Evolutionary conservation across 192 early-diverging fungal genomes (phyloP).

Genomic region (Rhizophlyctis rosea): DNA sequence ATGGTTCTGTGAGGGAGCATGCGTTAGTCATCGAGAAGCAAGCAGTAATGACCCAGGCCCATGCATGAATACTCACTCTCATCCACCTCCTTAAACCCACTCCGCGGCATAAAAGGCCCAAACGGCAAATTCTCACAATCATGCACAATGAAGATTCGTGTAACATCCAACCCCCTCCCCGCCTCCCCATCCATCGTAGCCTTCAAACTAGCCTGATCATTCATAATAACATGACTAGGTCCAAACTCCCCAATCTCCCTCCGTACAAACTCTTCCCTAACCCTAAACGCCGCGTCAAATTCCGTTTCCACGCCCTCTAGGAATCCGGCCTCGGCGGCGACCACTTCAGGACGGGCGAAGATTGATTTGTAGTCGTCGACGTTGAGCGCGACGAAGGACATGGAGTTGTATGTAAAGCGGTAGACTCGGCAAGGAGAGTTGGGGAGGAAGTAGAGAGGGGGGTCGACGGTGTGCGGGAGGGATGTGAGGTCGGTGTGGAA

Average conservation of each 20-base stretch:
- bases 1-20: not conserved
- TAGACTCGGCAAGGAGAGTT: not conserved
- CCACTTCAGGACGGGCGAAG: constrained; percentile 1
- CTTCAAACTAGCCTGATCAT: constrained; percentile 20
- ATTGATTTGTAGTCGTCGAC: constrained; percentile 6
- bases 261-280: constrained; percentile 7
- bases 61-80: not conserved
- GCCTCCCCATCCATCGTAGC: constrained; percentile 17
- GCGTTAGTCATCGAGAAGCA: not conserved
- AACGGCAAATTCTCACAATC: constrained; percentile 28
- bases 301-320: not conserved
- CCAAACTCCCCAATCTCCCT: constrained; percentile 8
- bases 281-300: not conserved
- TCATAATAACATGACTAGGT: constrained; percentile 24
- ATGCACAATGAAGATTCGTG: constrained; percentile 22
- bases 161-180: not conserved
- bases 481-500: constrained; percentile 8
- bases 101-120: constrained; percentile 14
- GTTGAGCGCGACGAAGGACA: constrained; percentile 20
- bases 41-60: not conserved
- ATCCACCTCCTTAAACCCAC: not conserved
- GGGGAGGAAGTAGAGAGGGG: not conserved
- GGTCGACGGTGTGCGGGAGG: not conserved
- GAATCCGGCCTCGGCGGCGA: not conserved
- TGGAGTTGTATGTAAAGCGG: constrained; percentile 12